phyloP scores from a whole-genome alignment of 2,329 filamentous ascomycete species.

The Epichloe coenophiala region DNA sequence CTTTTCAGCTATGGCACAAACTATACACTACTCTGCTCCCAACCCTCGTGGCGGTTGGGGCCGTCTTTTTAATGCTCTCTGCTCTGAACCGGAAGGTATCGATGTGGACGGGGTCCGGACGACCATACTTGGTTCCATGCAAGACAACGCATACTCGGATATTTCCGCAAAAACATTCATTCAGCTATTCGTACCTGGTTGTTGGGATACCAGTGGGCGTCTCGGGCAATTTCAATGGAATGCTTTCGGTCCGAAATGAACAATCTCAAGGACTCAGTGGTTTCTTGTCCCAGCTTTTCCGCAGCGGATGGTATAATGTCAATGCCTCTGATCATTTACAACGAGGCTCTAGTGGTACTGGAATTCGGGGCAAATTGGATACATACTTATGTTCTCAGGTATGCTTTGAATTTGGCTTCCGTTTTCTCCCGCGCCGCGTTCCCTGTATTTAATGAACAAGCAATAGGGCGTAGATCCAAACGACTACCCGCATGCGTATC shows the following conservation, averaged over 20 bases:
- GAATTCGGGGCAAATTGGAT: conserved; percentile 50
- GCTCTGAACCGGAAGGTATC: not conserved
- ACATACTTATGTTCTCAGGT: conserved; percentile 45
- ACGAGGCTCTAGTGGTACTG: conserved; percentile 35
- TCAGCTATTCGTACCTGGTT: conserved; percentile 57
- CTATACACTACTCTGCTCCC: not conserved
- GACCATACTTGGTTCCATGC: conserved; percentile 49
- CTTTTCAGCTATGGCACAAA: not conserved
- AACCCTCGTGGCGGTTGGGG: not conserved
- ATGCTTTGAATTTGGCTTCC: conserved; percentile 8
- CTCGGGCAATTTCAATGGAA: conserved; percentile 36
- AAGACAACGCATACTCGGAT: conserved; percentile 50
- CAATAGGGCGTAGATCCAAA: conserved; percentile 41
- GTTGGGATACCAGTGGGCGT: conserved; percentile 56
- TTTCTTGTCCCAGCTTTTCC: conserved; percentile 1
- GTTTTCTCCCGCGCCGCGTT: conserved; percentile 7
- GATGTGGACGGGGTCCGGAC: conserved; percentile 5
- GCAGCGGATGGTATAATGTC: conserved; percentile 41
- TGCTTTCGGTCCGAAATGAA: conserved; percentile 35
- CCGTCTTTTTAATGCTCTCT: not conserved
- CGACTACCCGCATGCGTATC: conserved; percentile 53
- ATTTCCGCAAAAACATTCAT: conserved; percentile 55
- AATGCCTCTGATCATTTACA: conserved; percentile 47
- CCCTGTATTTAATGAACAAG: not conserved
- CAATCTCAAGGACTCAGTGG: not conserved